Evolutionary conservation across 163 green algal species (phyloP).

Genomic region (Scenedesmus sp.): DNA sequence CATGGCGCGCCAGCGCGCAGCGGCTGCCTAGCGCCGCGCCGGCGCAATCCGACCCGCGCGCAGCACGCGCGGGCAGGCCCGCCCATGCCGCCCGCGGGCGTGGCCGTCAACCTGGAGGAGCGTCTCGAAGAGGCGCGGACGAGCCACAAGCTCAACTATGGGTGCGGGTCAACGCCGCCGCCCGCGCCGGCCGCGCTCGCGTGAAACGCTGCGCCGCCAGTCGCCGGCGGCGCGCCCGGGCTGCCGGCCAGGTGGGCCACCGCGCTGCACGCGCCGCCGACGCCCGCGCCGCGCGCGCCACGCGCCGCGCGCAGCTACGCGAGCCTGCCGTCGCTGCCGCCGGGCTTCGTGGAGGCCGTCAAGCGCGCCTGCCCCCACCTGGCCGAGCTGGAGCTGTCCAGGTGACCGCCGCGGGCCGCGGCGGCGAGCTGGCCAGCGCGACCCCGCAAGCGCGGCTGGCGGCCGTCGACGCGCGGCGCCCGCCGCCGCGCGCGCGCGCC

Average conservation of each 20-base stretch:
- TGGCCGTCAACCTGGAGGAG: conserved; percentile 50
- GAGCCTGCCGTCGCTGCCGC: conserved; percentile 58
- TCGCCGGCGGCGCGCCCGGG: not conserved
- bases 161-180: too few species aligned
- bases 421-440: too few species aligned
- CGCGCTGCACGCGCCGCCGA: not conserved
- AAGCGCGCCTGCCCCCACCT: conserved; percentile 72
- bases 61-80: too few species aligned
- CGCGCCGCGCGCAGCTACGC: conserved; percentile 70
- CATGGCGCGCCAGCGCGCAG: too few species aligned
- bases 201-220: too few species aligned
- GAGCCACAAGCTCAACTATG: conserved; percentile 72
- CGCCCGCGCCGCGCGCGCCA: too few species aligned
- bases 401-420: too few species aligned
- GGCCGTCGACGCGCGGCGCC: not conserved
- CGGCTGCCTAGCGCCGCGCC: too few species aligned
- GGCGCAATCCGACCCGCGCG: too few species aligned
- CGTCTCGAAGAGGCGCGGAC: conserved; percentile 61
- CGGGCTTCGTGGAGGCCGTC: conserved; percentile 64
- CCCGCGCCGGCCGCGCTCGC: too few species aligned
- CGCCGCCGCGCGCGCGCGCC: not conserved
- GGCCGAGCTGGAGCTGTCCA: conserved; percentile 76
- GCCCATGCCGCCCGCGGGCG: too few species aligned
- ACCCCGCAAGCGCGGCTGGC: too few species aligned
- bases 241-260: not conserved